Base-by-base conservation (phyloP, 495 filamentous ascomycete species). In the Hypoxylon fragiforme region DNA sequence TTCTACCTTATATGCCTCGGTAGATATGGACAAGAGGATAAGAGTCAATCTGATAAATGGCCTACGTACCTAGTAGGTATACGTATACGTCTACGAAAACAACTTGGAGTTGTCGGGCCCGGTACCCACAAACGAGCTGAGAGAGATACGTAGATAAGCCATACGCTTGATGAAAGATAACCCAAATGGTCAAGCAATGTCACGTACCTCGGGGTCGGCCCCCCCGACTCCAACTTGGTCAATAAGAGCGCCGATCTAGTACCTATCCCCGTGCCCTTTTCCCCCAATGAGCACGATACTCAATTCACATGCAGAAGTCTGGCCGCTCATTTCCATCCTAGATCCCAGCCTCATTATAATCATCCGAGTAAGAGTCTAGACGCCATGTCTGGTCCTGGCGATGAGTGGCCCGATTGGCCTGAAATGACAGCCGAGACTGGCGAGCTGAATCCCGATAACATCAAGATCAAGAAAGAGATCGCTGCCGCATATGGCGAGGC, bases 381-480 rank as follows among this genome's bases (percentile, higher is more conserved):
- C 38, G 26, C 14, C 19, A 41, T 41, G 38, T 21, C 38, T n/a
- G 26, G 20, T 21, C 12, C 12, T 26, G 19, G 38, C 14, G 20
- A 41, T 20, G 38, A 41, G 20, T 41, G 38, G 38, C 38, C 38
- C 3, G 38, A 41, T 24, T 41, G 38, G 38, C 38, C 38, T n/a
- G 38, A 41, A n/a, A 5, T 24, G 11, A 41, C 38, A 12, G 8
- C 38, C 38, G 38, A 41, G 20, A 41, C 38, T 24, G 38, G 38
- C 26, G 38, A 41, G 38, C 26, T 41, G 38, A n/a, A 41, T 21
- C 38, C 38, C 38, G 38, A 41, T 15, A 41, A 41, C 26, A 24
- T 41, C 38, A 41, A 41, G 38, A 41, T 41, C 38, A 41, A 41
- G 38, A 41, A 41, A 41, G 38, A 41, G 19, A 41, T 41, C 38